Evolutionary conservation across 345 rosid genomes (phyloP), one percentile per base, ranked within the genome.

Genomic region (Psidium friedrichsthalianum): DNA sequence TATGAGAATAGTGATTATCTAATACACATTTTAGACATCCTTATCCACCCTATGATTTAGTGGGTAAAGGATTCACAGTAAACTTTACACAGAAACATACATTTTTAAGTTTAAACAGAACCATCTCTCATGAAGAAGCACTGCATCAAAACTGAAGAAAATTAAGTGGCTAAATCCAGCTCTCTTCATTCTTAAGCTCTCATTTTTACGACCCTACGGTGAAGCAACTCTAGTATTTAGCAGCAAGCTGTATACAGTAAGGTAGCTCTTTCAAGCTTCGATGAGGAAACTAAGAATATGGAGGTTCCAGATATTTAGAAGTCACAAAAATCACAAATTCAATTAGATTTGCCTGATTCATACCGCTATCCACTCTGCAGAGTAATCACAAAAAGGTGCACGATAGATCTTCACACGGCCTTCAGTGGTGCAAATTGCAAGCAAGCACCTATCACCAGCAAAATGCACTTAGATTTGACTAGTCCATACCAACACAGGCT

Each of bases 311-410:
- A 32, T 36, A 69, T 36, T 69, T 20, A 4, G 24, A 53, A 27
- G 80, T 27, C 85, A 49, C 49, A 83, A 36, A 32, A 83, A 58
- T 44, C 47, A 56, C 36, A 56, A 59, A 24, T 40, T 56, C 64
- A 12, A 76, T 55, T 15, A 8, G 54, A 76, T 40, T 83, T 57
- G 56, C 86, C 24, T n/a, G 56, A 82, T 52, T 58, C 91, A 82
- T 87, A 97, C 99, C 98, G 93, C 98, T 86, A 97, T 87, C 99
- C 99, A 97, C 87, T 97, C 98, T 83, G 99, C 92, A 89, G 91
- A 91, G 87, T 94, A 97, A 89, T 96, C 98, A 87, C 89, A 89
- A 90, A 87, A 93, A 15, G 99, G 98, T 82, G 95, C 92, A 59
- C 95, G 93, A 87, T 94, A 97, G 88, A 97, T 87, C 92, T 96